A percentile compares a stretch with the other conserved stretches of the same genome.
phyloP scores from a whole-genome alignment of 1,284 basidiomycete genomes.

The Trametes hirsuta region DNA sequence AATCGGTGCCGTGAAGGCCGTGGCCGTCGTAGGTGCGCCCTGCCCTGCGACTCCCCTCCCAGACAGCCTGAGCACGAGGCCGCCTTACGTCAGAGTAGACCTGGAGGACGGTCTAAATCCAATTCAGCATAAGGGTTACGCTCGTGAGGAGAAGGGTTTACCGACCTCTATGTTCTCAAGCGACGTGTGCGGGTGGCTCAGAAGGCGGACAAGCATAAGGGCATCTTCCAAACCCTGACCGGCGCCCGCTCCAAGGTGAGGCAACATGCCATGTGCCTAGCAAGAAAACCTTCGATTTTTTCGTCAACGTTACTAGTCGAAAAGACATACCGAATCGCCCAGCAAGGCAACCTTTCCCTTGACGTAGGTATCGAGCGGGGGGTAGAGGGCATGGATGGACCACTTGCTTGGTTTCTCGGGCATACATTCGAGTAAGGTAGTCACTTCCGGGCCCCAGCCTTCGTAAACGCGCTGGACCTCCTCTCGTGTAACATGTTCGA shows the following conservation, averaged over 20 bases:
- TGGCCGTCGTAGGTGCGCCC: constrained; percentile 39
- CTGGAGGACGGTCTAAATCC: constrained; percentile 42
- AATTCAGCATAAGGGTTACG: neutral
- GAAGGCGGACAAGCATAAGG: constrained; percentile 52
- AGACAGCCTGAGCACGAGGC: constrained; percentile 52
- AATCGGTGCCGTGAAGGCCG: constrained; percentile 25
- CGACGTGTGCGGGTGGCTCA: constrained; percentile 48
- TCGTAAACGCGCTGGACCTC: constrained; percentile 50
- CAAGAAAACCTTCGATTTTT: neutral
- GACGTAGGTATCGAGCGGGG: constrained; percentile 50
- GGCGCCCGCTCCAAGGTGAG: constrained; percentile 63
- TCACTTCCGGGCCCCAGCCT: constrained; percentile 54
- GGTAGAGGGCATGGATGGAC: constrained; percentile 58
- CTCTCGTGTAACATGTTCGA: constrained; percentile 42
- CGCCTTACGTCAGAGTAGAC: constrained; percentile 49
- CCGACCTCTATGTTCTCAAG: constrained; percentile 49
- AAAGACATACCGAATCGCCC: constrained; percentile 55
- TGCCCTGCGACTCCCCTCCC: constrained; percentile 40
- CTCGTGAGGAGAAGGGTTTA: neutral
- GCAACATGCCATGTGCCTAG: constrained; percentile 61
- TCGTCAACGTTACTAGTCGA: neutral
- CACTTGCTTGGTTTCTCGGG: constrained; percentile 54
- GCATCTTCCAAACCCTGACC: constrained; percentile 68
- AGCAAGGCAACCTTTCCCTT: constrained; percentile 54
- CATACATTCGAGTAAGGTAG: constrained; percentile 48